Evolutionary conservation across 257 asterid species (phyloP).

Genomic region (Datura wrightii): DNA sequence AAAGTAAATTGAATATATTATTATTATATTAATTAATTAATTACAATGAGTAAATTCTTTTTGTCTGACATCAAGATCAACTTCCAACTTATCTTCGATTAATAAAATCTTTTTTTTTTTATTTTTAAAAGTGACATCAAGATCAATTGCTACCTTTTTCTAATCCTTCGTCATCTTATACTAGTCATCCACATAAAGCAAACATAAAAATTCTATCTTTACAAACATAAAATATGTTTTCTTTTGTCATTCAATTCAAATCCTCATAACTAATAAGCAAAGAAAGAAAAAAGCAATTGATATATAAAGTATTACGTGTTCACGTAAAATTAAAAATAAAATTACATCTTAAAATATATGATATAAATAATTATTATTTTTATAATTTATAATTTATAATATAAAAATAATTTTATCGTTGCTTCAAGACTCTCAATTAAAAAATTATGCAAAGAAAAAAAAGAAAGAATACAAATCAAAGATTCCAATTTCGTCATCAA

Average conservation of each 20-base stretch:
- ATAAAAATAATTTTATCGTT: no score
- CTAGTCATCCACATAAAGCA: constrained; percentile 34
- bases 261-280: constrained; percentile 15
- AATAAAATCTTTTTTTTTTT: no score
- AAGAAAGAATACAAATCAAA: constrained; percentile 37
- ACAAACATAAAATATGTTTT: constrained; percentile 28
- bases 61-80: constrained; percentile 19
- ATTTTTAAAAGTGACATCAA: constrained; percentile 10
- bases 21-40: neutral
- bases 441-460: neutral
- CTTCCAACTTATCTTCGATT: neutral
- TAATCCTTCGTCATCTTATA: constrained; percentile 37
- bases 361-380: no score
- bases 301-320: no score
- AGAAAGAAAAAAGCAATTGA: neutral
- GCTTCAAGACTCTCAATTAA: no score
- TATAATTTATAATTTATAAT: no score
- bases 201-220: neutral
- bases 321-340: no score
- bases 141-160: neutral
- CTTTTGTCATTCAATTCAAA: constrained; percentile 38
- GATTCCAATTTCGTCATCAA: constrained; percentile 52
- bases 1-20: no score
- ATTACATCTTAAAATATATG: no score
- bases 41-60: neutral